A percentile compares a stretch with the other conserved stretches of the same genome.
phyloP scores from a whole-genome alignment of 208 protist species.

The Trypanosoma melophagium region DNA sequence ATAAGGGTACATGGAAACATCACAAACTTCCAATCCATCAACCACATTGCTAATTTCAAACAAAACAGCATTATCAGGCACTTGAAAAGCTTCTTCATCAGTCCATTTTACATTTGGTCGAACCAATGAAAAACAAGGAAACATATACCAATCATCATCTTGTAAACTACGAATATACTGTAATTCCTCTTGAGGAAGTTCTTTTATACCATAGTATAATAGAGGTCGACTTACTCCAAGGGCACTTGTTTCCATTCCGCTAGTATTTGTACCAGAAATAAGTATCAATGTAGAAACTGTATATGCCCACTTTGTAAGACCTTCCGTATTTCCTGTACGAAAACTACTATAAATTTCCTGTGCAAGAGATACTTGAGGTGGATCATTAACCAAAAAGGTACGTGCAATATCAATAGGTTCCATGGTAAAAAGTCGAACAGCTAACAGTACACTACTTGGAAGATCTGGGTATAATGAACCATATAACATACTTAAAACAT shows the following conservation, averaged over 20 bases:
- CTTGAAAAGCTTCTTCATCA: conserved; percentile 35
- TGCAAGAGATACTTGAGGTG: conserved; percentile 52
- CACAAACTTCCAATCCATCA: conserved; percentile 70
- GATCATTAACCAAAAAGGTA: conserved; percentile 41
- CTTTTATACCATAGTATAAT: conserved; percentile 67
- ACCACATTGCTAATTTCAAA: conserved; percentile 69
- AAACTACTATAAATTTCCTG: conserved; percentile 80
- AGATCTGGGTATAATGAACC: conserved; percentile 63
- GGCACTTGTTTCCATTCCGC: background rate
- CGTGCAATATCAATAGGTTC: conserved; percentile 77
- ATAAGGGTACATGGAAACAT: conserved; percentile 68
- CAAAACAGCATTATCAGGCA: conserved; percentile 76
- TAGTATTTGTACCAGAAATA: background rate
- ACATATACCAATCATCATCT: conserved; percentile 70
- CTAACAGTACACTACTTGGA: conserved; percentile 65
- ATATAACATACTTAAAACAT: conserved; percentile 53
- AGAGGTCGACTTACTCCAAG: conserved; percentile 23
- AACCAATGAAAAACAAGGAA: conserved; percentile 59
- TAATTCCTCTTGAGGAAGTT: conserved; percentile 56
- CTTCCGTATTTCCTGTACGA: conserved; percentile 43
- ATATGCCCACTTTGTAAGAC: conserved; percentile 36
- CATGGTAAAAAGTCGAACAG: conserved; percentile 65
- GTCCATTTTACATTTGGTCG: conserved; percentile 30
- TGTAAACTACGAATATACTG: conserved; percentile 39
- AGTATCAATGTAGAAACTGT: conserved; percentile 31